phyloP scores from a whole-genome alignment of 1,284 basidiomycete genomes.

The Athelia sp. region DNA sequence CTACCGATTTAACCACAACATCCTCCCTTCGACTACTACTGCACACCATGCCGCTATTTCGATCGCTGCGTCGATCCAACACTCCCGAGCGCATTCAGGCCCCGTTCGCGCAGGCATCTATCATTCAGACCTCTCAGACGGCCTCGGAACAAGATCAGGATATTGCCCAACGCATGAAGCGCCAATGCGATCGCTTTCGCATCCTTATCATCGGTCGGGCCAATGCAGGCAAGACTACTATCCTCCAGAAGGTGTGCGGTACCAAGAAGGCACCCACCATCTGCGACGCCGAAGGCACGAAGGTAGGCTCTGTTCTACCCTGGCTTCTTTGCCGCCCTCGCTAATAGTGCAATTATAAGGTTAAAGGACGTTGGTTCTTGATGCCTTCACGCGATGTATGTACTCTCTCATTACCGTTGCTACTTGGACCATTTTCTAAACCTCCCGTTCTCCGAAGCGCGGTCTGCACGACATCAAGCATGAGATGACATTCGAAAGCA shows the following conservation, averaged over 20 bases:
- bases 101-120: too few species aligned
- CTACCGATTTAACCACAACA: too few species aligned
- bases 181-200: conserved; percentile 18
- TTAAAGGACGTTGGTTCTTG: background rate
- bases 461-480: conserved; percentile 16
- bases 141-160: too few species aligned
- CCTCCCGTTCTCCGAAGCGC: conserved; percentile 7
- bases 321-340: too few species aligned
- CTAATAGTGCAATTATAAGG: background rate
- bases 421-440: too few species aligned
- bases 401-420: too few species aligned
- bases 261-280: conserved; percentile 15
- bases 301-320: too few species aligned
- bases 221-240: conserved; percentile 25
- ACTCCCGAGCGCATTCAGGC: too few species aligned
- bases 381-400: background rate
- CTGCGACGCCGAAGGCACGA: conserved; percentile 7
- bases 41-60: too few species aligned
- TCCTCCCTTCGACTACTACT: too few species aligned
- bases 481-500: conserved; percentile 10
- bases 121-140: too few species aligned
- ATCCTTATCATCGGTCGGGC: conserved; percentile 23
- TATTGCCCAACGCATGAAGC: background rate
- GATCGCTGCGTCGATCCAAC: too few species aligned
- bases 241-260: conserved; percentile 22